phyloP scores from a whole-genome alignment of 768 basidiomycete genomes.

The Auriculariales sp. region DNA sequence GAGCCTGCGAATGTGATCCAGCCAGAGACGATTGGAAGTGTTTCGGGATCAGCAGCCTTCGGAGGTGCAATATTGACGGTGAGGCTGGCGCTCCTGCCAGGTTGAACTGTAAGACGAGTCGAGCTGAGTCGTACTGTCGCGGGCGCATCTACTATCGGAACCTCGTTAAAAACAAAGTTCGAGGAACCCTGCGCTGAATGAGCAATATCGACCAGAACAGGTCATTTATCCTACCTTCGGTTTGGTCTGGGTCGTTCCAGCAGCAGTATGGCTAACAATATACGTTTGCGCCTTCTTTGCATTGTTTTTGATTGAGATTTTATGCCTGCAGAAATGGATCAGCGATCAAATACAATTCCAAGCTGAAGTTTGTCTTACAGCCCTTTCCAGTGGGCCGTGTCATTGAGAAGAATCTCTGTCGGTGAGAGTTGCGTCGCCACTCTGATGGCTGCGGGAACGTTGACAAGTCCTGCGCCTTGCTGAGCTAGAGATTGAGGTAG shows the following conservation, averaged over 20 bases:
- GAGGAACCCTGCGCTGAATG: neutral
- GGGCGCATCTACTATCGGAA: neutral
- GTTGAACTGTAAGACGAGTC: neutral
- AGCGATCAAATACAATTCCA: too few relatives aligned
- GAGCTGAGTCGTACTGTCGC: neutral
- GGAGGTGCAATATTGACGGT: slow-evolving; percentile 1
- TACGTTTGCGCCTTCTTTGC: slow-evolving; percentile 1
- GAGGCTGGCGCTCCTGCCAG: neutral
- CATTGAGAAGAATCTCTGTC: slow-evolving; percentile 22
- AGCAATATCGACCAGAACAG: neutral
- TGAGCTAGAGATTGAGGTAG: slow-evolving; percentile 8
- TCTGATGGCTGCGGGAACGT: slow-evolving; percentile 20
- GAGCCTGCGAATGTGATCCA: neutral
- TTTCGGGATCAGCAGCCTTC: neutral
- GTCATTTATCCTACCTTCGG: neutral
- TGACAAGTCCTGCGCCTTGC: slow-evolving; percentile 14
- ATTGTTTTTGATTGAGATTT: neutral
- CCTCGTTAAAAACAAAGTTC: neutral
- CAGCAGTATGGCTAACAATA: neutral
- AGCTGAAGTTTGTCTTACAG: too few relatives aligned
- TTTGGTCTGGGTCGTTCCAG: neutral
- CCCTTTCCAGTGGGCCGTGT: slow-evolving; percentile 18
- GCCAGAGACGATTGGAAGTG: slow-evolving; percentile 3
- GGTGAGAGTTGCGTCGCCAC: slow-evolving; percentile 17
- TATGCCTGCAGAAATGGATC: neutral